Evolutionary conservation across 1,139 yeast genomes (phyloP).

Genomic region (Saccharomyces pastorianus): DNA sequence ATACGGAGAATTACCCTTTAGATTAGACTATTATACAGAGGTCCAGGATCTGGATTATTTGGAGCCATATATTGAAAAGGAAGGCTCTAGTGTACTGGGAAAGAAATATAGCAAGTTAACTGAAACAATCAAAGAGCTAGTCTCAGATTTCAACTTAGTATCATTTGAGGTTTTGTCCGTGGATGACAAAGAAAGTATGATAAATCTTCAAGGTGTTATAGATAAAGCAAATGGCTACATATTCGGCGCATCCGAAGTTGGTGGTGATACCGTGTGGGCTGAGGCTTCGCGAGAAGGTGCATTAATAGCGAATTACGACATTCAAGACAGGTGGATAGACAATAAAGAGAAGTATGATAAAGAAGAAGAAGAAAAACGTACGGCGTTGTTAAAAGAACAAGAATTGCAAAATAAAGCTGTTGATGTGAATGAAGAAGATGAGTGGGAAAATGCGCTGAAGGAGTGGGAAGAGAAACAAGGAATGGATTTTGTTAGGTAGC

Average conservation of each 20-base stretch:
- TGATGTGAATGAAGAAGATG: constrained; percentile 49
- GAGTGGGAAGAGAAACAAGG: constrained; percentile 50
- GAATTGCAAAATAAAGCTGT: constrained; percentile 34
- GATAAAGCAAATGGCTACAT: constrained; percentile 92
- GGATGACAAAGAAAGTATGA: constrained; percentile 90
- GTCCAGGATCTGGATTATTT: constrained; percentile 74
- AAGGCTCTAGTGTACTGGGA: constrained; percentile 43
- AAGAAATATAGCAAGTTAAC: constrained; percentile 61
- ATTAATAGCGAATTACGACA: constrained; percentile 46
- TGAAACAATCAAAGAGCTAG: constrained; percentile 70
- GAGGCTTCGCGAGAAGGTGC: constrained; percentile 82
- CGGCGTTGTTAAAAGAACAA: constrained; percentile 32
- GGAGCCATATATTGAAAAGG: constrained; percentile 62
- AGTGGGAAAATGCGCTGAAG: constrained; percentile 59
- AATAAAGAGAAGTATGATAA: constrained; percentile 69
- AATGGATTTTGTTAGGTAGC: constrained; percentile 19
- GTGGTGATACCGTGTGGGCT: constrained; percentile 94
- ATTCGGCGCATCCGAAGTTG: constrained; percentile 85
- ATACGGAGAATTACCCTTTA: constrained; percentile 64
- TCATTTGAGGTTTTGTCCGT: constrained; percentile 84
- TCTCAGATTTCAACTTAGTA: constrained; percentile 80
- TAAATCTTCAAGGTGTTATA: constrained; percentile 59
- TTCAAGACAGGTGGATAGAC: constrained; percentile 95
- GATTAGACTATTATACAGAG: constrained; percentile 80
- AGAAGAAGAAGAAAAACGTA: constrained; percentile 43